These are phyloP conservation scores for Chloranthus sessilifolius DNA, from an alignment of 164 flowering plant genomes.

Conservation along the genomic window DNA sequence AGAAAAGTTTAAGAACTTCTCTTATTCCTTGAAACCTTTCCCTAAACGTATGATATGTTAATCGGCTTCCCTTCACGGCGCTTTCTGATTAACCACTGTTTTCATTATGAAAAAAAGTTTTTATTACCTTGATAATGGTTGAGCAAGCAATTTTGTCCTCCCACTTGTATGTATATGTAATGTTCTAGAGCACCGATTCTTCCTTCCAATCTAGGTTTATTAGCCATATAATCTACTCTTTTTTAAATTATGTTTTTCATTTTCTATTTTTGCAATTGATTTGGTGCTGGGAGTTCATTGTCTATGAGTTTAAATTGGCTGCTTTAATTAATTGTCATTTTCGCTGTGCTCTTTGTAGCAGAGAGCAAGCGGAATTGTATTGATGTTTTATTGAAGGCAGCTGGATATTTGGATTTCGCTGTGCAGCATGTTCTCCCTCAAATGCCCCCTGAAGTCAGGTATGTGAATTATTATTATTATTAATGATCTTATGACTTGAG, in stretches of 20 bases:
- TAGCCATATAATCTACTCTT: not conserved
- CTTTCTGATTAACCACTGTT: too few relatives aligned
- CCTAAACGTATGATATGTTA: too few relatives aligned
- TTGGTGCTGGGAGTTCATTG: not conserved
- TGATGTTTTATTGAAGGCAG: constrained; percentile 83
- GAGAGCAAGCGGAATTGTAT: constrained; percentile 74
- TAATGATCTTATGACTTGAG: too few relatives aligned
- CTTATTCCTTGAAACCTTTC: too few relatives aligned
- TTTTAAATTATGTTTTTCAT: too few relatives aligned
- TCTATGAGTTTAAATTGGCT: not conserved
- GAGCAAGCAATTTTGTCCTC: too few relatives aligned
- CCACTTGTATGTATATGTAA: too few relatives aligned
- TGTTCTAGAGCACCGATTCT: not conserved
- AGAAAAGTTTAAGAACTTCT: too few relatives aligned
- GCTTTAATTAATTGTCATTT: not conserved
- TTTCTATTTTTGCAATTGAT: not conserved
- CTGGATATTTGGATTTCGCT: constrained; percentile 94
- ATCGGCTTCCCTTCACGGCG: too few relatives aligned
- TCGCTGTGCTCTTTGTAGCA: constrained; percentile 20
- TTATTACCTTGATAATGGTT: too few relatives aligned
- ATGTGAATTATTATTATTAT: constrained; percentile 6
- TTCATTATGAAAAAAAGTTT: too few relatives aligned
- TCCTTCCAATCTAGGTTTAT: not conserved
- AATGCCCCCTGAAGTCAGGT: constrained; percentile 73
- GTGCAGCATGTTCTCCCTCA: constrained; percentile 77